Conservation (phyloP, 257 asterid genomes). For the Solanum lycopersicoides region DNA sequence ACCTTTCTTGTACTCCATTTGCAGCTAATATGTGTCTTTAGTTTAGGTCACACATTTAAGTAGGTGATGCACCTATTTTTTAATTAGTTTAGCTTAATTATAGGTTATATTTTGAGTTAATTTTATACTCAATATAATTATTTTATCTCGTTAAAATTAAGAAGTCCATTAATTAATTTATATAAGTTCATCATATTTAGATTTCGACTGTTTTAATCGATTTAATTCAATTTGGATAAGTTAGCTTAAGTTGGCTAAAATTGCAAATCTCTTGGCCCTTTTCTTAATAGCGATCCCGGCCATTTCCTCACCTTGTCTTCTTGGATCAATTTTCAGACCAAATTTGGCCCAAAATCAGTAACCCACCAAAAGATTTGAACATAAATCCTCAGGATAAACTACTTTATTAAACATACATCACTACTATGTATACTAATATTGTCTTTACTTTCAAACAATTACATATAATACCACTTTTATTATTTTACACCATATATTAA, state of each 20-base stretch:
- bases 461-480: no score
- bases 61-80: no score
- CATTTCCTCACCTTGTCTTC: neutral
- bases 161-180: neutral
- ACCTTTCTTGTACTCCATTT: no score
- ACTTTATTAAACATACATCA: no score
- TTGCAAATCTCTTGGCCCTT: neutral
- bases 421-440: no score
- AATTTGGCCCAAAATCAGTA: neutral
- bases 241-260: neutral
- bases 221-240: neutral
- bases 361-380: neutral
- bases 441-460: no score
- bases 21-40: no score
- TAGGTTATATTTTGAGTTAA: neutral
- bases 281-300: neutral
- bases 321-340: neutral
- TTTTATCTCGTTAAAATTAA: neutral
- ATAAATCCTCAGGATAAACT: no score
- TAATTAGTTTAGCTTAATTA: neutral
- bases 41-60: no score
- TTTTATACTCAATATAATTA: no score
- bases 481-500: no score
- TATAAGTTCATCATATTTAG: neutral
- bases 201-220: no score